These are phyloP conservation scores for Eucommia ulmoides DNA, from an alignment of 257 asterid genomes.

Conservation along the genomic window DNA sequence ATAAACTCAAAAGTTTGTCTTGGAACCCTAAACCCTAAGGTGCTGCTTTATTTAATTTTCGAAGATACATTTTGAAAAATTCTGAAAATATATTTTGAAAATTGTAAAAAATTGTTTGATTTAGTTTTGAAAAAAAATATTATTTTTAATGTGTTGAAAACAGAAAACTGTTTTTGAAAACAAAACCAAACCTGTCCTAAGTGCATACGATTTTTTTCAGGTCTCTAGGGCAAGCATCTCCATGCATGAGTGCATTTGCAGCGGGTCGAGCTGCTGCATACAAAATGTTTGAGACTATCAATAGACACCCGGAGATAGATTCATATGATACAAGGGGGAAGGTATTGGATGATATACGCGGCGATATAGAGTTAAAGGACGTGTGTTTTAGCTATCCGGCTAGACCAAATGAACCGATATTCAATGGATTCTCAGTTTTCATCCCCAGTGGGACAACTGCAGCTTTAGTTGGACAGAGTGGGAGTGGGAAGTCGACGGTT, in stretches of 20 bases:
- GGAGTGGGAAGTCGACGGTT: constrained; percentile 75
- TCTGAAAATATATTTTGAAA: too few species aligned
- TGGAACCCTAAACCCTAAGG: too few species aligned
- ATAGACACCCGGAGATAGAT: constrained; percentile 41
- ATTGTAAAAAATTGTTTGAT: too few species aligned
- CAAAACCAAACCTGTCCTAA: too few species aligned
- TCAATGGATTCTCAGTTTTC: constrained; percentile 39
- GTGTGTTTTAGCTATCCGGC: constrained; percentile 59
- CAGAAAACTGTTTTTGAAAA: too few species aligned
- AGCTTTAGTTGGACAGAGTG: constrained; percentile 84
- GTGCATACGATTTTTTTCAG: constrained; percentile 26
- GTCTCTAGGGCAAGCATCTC: constrained; percentile 52
- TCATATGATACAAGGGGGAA: constrained; percentile 32
- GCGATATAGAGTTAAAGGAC: constrained; percentile 55
- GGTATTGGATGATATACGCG: constrained; percentile 33
- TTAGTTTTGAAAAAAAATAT: too few species aligned
- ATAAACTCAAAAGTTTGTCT: too few species aligned
- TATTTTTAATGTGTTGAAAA: too few species aligned
- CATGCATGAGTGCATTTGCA: constrained; percentile 46
- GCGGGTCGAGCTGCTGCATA: constrained; percentile 54
- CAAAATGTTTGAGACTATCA: constrained; percentile 50
- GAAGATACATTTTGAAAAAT: too few species aligned
- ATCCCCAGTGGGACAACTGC: constrained; percentile 38
- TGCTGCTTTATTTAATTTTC: too few species aligned
- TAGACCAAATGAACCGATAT: constrained; percentile 65